Base-by-base conservation (phyloP, 2,329 filamentous ascomycete genomes). In the Trichoderma gracile region DNA sequence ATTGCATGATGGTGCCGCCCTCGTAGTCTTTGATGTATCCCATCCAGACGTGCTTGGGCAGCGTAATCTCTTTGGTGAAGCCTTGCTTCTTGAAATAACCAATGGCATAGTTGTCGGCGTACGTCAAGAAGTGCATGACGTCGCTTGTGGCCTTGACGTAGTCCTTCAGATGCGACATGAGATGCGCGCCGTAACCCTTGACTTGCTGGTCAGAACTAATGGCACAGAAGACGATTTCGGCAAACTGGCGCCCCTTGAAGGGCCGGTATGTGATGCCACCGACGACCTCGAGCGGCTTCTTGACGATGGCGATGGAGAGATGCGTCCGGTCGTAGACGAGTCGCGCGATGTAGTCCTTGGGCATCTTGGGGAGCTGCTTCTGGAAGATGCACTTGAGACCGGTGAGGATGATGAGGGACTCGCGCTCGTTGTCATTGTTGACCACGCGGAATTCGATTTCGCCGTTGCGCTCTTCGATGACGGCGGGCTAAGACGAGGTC, bases 1-100 rank as follows among this genome's bases (percentile, higher is more conserved):
- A 99, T 79, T 99, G 95, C 95, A 99, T 99, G 67, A 99, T 96
- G 0, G 95, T 99, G 65, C 95, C 95, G 65, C 95, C 95, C 78
- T 99, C 95, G 76, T 99, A 99, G 75, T 99, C 95, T 75, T 99
- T 99, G 81, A 99, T 99, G 73, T 98, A 99, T 3, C 95, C 95
- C 95, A 98, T 98, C 95, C 95, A 99, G 3, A 92, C 89, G 2
- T 89, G 88, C 72, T 89, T 90, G 65, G 95, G 91, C 0, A 99
- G 86, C 0, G 93, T 97, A 68, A 99, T 98, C 72, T 99, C 94
- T 76, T 99, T 99, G 1, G 95, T 98, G 74, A 99, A 99, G 0
- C 95, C 95, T 75, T 99, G 95, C 76, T 99, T 99, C 77, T 98
- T 96, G 78, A 99, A 99, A 77, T 98, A 99, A 12, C 95, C 95